Evolutionary conservation across 1,284 basidiomycete genomes (phyloP).

Genomic region (Hypsizygus ulmarius): DNA sequence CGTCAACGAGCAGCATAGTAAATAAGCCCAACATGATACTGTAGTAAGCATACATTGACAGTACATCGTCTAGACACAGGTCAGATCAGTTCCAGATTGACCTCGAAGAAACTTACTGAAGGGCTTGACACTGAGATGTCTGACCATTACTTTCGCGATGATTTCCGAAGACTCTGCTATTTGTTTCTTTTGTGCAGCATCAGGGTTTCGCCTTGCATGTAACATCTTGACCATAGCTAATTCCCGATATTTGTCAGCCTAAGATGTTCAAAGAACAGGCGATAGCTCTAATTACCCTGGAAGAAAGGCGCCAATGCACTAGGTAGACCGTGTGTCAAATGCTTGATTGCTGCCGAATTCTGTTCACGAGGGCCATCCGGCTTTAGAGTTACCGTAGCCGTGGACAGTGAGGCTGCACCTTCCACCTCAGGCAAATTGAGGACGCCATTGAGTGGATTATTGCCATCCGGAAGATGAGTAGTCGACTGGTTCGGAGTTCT

Average conservation of each 20-base stretch:
- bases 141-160: slow-evolving; percentile 72
- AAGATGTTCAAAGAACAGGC: not conserved
- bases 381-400: slow-evolving; percentile 31
- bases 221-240: slow-evolving; percentile 87
- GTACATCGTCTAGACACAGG: slow-evolving; percentile 44
- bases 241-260: not conserved
- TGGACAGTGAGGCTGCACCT: slow-evolving; percentile 18
- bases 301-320: slow-evolving; percentile 82
- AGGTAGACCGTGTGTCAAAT: slow-evolving; percentile 80
- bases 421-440: slow-evolving; percentile 1
- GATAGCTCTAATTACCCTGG: slow-evolving; percentile 60
- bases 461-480: slow-evolving; percentile 37
- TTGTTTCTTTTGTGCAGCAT: slow-evolving; percentile 77
- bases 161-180: slow-evolving; percentile 67
- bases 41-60: slow-evolving; percentile 61
- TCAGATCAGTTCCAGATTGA: not conserved
- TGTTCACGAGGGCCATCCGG: slow-evolving; percentile 49
- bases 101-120: slow-evolving; percentile 42
- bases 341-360: slow-evolving; percentile 79
- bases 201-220: slow-evolving; percentile 77
- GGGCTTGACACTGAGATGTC: slow-evolving; percentile 63
- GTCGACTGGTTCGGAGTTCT: slow-evolving; percentile 42
- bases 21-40: slow-evolving; percentile 78
- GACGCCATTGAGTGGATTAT: slow-evolving; percentile 21
- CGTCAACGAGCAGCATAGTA: slow-evolving; percentile 79